Percentiles rank a stretch among this genome's conserved stretches.
Conservation (phyloP, 2,329 filamentous ascomycete genomes). For the Colletotrichum sp. region DNA sequence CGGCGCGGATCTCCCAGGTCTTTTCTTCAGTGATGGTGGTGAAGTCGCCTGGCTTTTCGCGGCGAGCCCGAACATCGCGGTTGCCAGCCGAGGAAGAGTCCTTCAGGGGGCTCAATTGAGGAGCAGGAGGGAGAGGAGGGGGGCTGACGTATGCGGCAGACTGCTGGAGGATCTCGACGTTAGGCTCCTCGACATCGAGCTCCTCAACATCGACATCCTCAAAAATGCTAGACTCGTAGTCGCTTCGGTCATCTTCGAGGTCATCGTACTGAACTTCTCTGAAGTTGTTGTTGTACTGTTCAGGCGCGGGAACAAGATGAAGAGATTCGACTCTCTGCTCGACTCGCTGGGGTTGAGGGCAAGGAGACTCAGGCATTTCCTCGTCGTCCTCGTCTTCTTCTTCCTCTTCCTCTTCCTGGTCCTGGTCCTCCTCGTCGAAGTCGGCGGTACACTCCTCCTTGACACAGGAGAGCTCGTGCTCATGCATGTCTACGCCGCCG, state of each 20-base stretch:
- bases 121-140: conserved; percentile 51
- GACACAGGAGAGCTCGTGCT: conserved; percentile 39
- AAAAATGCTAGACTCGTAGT: conserved; percentile 47
- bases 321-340: conserved; percentile 41
- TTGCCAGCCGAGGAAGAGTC: conserved; percentile 48
- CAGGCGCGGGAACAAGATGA: conserved; percentile 43
- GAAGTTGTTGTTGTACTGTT: background rate
- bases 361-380: conserved; percentile 29
- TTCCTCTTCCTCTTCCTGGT: background rate
- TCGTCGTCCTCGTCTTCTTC: conserved; percentile 20
- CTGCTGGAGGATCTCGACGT: conserved; percentile 50
- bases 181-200: conserved; percentile 45
- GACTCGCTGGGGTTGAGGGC: conserved; percentile 26
- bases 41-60: conserved; percentile 44
- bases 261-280: conserved; percentile 25
- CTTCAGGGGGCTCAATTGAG: conserved; percentile 56
- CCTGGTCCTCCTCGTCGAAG: conserved; percentile 44
- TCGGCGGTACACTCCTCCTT: conserved; percentile 40
- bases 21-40: conserved; percentile 54
- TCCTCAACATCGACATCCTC: conserved; percentile 50
- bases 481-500: conserved; percentile 36
- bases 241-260: conserved; percentile 32
- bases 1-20: conserved; percentile 44
- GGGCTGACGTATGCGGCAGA: conserved; percentile 48
- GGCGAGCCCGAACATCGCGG: conserved; percentile 23